phyloP scores from a whole-genome alignment of 148 eudicot species.

The Cornus kousa region DNA sequence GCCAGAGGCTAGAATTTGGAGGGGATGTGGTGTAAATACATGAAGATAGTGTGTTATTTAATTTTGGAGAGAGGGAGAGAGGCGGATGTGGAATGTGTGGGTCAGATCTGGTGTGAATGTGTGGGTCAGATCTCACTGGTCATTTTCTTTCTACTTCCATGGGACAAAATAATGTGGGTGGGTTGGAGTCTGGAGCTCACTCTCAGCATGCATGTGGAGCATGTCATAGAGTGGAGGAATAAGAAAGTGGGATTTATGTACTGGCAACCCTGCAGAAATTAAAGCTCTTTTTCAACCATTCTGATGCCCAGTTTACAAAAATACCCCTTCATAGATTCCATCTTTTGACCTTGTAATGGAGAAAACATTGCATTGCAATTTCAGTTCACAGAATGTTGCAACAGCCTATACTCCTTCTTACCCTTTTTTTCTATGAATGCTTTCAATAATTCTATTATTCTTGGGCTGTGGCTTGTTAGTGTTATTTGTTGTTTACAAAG shows the following conservation, averaged over 20 bases:
- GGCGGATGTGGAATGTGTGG: neutral
- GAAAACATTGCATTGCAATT: too few species aligned
- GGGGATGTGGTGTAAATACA: conserved; percentile 10
- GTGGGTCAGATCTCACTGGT: conserved; percentile 26
- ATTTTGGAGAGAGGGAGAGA: neutral
- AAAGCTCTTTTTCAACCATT: conserved; percentile 25
- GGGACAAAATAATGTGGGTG: conserved; percentile 55
- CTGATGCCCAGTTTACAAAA: neutral
- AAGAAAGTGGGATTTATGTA: conserved; percentile 31
- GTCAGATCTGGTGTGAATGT: neutral
- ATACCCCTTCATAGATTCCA: too few species aligned
- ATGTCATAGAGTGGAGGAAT: conserved; percentile 34
- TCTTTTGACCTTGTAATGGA: too few species aligned
- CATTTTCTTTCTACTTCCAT: conserved; percentile 36
- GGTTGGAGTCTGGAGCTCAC: conserved; percentile 52
- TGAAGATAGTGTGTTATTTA: conserved; percentile 2
- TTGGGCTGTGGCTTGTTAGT: too few species aligned
- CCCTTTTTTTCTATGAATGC: too few species aligned
- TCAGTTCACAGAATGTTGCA: too few species aligned
- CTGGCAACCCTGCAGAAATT: conserved; percentile 25
- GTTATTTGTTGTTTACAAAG: too few species aligned
- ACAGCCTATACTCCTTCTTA: too few species aligned
- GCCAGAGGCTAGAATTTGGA: conserved; percentile 20
- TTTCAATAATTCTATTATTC: too few species aligned
- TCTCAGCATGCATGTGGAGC: conserved; percentile 48